Evolutionary conservation across 1,139 yeast species (phyloP), one percentile per base, ranked within the genome.

Genomic region (Scheffersomyces cryptocercus): DNA sequence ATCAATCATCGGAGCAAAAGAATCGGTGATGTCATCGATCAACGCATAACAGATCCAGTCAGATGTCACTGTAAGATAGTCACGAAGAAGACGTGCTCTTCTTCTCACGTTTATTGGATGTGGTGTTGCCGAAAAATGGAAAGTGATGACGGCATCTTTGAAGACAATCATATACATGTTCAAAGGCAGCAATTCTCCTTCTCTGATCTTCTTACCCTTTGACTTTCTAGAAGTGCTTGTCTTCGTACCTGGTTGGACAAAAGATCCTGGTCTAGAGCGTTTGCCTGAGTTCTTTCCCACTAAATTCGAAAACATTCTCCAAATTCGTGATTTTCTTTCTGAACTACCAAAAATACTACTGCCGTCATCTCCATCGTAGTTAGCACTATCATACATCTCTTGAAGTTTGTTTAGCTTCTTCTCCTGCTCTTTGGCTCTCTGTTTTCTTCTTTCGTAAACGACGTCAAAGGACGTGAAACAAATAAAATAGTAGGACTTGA

Each of bases 1-100:
- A 47, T 88, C 95, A 52, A 93, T 91, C 84, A 93, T 83, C 1
- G 99, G 99, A 0, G 95, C 98, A 73, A 89, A 93, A 0, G 96
- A 95, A 71, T 93, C 99, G 1, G 98, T 91, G 50, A 93, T 89
- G 62, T 93, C 98, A 70, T 93, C 99, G 58, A 93, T 90, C 51
- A 93, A 72, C 0, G 99, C 99, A 67, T 93, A 93, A 3, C 97
- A 93, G 39, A 93, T 85, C 99, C 99, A 93, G 64, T 93, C 99
- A 0, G 97, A 83, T 1, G 95, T 82, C 4, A 93, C 96, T 2
- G 88, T 88, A 49, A 93, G 73, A 58, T 91, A 93, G 61, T 93
- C 99, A 50, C 86, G 79, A 50, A 93, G 75, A 50, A 93, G 71
- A 45, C 99, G 75, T 0, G 96, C 96, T 58, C 99, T 81, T 61